Evolutionary conservation across 2,329 filamentous ascomycete species (phyloP), one percentile per base, ranked within the genome.

Genomic region (Berkeleyomyces rouxiae): DNA sequence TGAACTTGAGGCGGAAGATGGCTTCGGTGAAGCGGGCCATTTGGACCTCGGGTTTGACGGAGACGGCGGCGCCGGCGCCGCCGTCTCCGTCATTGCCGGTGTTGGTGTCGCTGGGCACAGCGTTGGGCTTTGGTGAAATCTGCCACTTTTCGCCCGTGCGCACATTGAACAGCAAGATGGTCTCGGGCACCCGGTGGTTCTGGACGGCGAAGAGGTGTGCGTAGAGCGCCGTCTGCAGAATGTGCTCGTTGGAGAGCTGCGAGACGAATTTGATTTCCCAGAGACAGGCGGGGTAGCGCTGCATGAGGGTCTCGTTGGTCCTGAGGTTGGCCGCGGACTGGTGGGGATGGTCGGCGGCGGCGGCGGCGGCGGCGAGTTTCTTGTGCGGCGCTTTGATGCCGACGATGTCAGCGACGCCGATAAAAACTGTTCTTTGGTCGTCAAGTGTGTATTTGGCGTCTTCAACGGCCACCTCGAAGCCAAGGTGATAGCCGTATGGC

Each of bases 221-320:
- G 65, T 71, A 71, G 5, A 64, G 59, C 23, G 67, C 68, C 9
- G 66, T 66, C 44, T 72, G 70, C 9, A 71, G 49, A 11, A 68
- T 58, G 13, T 72, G 67, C 47, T 69, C 65, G 7, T 67, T 65
- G 10, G 67, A 64, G 10, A 72, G 66, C 5, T 66, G 11, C 3
- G 66, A 65, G 4, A 70, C 69, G 63, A 71, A 71, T 44, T 72
- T 72, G 58, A 71, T 68, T 65, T 71, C 70, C 69, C 69, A 71
- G 33, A 71, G 58, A 10, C 64, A 51, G 13, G 66, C 51, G 13
- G 55, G 13, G 10, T 42, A 23, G n/a, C 13, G 36, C n/a, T n/a
- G 11, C 11, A 37, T 37, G 7, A 51, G 16, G 1, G 47, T 60
- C 9, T 37, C 16, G 6, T 23, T 33, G 37, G 16, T 3, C 11